Percentiles rank a stretch among this genome's conserved stretches.
phyloP scores from a whole-genome alignment of 108 stramenopile genomes.

The Skeletonema potamos region DNA sequence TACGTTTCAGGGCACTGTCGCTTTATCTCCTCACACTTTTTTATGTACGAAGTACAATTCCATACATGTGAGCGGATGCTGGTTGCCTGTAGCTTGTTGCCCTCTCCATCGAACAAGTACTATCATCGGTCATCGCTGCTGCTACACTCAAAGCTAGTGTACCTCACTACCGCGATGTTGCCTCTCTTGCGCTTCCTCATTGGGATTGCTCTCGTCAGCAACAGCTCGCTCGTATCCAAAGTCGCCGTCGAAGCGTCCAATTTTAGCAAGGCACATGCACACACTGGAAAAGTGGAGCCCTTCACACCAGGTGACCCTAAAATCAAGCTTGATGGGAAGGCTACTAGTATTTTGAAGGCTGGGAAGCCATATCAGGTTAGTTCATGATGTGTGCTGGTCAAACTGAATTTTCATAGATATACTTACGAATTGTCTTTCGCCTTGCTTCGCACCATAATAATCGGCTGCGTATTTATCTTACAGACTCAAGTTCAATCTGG shows the following conservation, averaged over 20 bases:
- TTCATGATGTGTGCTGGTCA: not conserved
- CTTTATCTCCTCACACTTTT: not conserved
- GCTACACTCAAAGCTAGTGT: not conserved
- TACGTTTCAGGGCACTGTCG: too few relatives aligned
- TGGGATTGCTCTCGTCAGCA: not conserved
- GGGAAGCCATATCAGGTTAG: conserved; percentile 59
- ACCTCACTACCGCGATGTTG: not conserved
- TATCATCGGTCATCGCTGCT: not conserved
- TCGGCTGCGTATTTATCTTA: not conserved
- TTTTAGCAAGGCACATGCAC: conserved; percentile 53
- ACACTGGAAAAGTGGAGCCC: conserved; percentile 51
- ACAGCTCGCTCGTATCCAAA: not conserved
- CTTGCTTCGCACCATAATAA: not conserved
- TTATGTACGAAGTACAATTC: too few relatives aligned
- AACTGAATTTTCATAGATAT: not conserved
- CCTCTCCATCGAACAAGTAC: not conserved
- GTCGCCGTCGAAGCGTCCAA: conserved; percentile 37
- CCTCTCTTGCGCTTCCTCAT: not conserved
- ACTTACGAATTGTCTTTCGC: not conserved
- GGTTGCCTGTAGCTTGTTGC: not conserved
- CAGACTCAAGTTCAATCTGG: conserved; percentile 51
- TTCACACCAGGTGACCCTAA: conserved; percentile 64
- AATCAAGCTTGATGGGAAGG: conserved; percentile 50
- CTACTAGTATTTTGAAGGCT: conserved; percentile 40
- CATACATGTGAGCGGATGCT: not conserved